Percentiles rank a stretch among this genome's conserved stretches.
phyloP scores from a whole-genome alignment of 345 rosid species.

The Linum trigynum region DNA sequence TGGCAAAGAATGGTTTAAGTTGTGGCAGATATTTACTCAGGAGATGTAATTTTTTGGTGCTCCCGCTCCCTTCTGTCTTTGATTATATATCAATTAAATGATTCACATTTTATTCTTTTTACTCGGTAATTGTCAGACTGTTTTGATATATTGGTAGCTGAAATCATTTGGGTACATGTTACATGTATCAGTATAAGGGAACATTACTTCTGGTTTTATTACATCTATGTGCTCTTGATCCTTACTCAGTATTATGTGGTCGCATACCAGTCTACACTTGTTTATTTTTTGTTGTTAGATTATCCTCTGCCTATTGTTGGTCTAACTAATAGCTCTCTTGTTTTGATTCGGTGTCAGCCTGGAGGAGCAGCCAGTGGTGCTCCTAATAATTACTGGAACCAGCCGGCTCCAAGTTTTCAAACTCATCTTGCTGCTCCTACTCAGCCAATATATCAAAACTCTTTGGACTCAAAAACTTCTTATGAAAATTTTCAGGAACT shows the following conservation, averaged over 20 bases:
- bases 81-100: too few relatives aligned
- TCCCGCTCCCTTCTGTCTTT: not conserved
- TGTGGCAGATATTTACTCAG: not conserved
- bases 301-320: not conserved
- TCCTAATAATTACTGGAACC: slow-evolving; percentile 70
- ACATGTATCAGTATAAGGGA: not conserved
- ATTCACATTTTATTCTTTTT: too few relatives aligned
- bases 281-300: too few relatives aligned
- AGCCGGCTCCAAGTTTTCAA: slow-evolving; percentile 45
- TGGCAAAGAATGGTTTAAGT: too few relatives aligned
- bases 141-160: not conserved
- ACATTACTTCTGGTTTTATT: not conserved
- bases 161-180: not conserved
- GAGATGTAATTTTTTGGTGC: too few relatives aligned
- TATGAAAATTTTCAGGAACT: slow-evolving; percentile 67
- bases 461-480: slow-evolving; percentile 46
- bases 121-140: not conserved
- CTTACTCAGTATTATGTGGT: too few relatives aligned
- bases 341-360: slow-evolving; percentile 43
- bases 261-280: too few relatives aligned
- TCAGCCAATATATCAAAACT: slow-evolving; percentile 50
- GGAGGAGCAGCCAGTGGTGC: slow-evolving; percentile 43
- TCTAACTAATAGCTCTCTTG: slow-evolving; percentile 10
- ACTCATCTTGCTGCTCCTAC: slow-evolving; percentile 49
- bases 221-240: not conserved